Evolutionary conservation across 2,329 filamentous ascomycete species (phyloP).

Genomic region (Hirsutella thompsonii): DNA sequence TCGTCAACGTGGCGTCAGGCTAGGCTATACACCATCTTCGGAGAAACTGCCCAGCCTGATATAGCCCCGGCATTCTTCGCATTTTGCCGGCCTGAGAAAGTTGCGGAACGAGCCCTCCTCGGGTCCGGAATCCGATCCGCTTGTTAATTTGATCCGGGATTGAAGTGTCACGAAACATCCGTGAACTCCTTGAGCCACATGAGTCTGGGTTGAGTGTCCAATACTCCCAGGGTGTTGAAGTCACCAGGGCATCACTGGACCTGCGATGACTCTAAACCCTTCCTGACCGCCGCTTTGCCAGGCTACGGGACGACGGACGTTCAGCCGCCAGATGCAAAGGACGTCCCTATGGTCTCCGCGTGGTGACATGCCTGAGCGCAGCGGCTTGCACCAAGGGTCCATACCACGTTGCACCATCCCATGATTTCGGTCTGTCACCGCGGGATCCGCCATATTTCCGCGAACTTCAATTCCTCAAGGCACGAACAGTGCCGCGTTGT

Average conservation of each 20-base stretch:
- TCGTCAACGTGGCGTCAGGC: background rate
- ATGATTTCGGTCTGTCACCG: background rate
- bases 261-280: no score
- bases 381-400: background rate
- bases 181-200: no score
- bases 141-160: background rate
- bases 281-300: no score
- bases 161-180: background rate
- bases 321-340: no score
- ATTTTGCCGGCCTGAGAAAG: conserved; percentile 3
- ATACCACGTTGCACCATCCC: conserved; percentile 3
- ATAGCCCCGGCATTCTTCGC: conserved; percentile 3
- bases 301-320: no score
- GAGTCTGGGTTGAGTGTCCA: no score
- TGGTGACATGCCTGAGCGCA: no score
- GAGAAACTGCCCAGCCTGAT: background rate
- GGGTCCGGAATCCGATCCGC: background rate
- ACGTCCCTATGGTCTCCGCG: no score
- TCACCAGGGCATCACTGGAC: no score
- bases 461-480: background rate
- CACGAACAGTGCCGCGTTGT: no score
- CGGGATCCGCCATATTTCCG: background rate
- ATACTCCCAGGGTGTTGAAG: no score
- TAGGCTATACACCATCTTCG: background rate
- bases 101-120: conserved; percentile 1